Conservation (phyloP, 345 rosid species). For the Rhodamnia argentea region DNA sequence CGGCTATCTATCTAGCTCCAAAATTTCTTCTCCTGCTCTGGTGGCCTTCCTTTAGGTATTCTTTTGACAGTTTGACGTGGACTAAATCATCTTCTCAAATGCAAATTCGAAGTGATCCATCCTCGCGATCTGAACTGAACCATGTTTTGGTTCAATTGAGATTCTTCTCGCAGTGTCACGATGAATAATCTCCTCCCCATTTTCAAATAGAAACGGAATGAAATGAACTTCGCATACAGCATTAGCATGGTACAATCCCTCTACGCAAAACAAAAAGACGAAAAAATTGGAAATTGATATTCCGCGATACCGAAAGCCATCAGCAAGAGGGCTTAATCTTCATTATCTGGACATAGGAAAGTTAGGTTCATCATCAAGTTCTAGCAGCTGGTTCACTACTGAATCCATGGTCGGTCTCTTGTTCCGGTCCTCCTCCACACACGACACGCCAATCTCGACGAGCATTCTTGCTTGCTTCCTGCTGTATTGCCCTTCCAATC, state of each 20-base stretch:
- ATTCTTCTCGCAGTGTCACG: not conserved
- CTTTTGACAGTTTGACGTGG: not conserved
- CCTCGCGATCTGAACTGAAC: not conserved
- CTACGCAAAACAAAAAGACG: not conserved
- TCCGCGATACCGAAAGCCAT: not conserved
- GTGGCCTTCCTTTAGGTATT: not conserved
- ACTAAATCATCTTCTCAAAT: not conserved
- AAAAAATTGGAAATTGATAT: not conserved
- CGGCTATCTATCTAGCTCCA: too few relatives aligned
- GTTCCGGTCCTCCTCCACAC: constrained; percentile 22
- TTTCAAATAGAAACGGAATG: not conserved
- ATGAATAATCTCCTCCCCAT: not conserved
- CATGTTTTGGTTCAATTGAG: not conserved
- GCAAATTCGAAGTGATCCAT: not conserved
- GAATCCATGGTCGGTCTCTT: constrained; percentile 29
- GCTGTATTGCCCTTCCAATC: constrained; percentile 14
- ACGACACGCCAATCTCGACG: constrained; percentile 15
- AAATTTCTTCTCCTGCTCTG: not conserved
- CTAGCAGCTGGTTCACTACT: constrained; percentile 14
- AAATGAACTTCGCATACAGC: not conserved
- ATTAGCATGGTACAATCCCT: not conserved
- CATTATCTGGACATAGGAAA: not conserved
- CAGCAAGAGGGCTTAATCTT: not conserved
- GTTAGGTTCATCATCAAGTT: constrained; percentile 5
- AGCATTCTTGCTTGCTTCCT: constrained; percentile 11